phyloP scores from a whole-genome alignment of 1,284 basidiomycete species.

The Amylostereum areolatum region DNA sequence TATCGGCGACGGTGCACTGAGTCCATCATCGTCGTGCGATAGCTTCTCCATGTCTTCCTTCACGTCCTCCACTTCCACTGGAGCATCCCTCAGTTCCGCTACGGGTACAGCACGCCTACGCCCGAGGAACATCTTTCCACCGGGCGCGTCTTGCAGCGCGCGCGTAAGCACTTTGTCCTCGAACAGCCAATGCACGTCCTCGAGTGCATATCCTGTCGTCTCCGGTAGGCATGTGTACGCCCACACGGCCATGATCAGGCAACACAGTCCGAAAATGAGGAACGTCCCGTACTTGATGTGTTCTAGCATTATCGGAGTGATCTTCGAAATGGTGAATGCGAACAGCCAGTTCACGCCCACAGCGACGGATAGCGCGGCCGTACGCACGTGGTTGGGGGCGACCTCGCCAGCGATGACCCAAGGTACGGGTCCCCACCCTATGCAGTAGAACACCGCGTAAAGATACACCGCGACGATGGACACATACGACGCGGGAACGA shows the following conservation, averaged over 20 bases:
- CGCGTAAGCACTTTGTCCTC: conserved; percentile 35
- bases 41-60: background rate
- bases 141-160: conserved; percentile 40
- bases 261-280: conserved; percentile 42
- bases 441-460: conserved; percentile 40
- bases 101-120: conserved; percentile 24
- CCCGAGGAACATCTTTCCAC: conserved; percentile 34
- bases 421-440: conserved; percentile 31
- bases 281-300: conserved; percentile 46
- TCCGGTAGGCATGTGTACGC: conserved; percentile 40
- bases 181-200: conserved; percentile 42
- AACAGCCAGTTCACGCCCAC: conserved; percentile 43
- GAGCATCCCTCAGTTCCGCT: conserved; percentile 22
- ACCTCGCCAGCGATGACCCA: conserved; percentile 46
- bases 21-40: no score
- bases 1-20: no score
- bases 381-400: conserved; percentile 42
- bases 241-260: conserved; percentile 39
- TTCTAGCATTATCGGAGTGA: conserved; percentile 46
- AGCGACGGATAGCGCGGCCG: conserved; percentile 36
- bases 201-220: conserved; percentile 39
- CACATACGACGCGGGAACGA: conserved; percentile 40
- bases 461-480: conserved; percentile 43
- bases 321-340: conserved; percentile 40
- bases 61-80: no score